Percentiles rank a stretch among this genome's conserved stretches.
Conservation (phyloP, 345 rosid species). For the Microcos paniculata region DNA sequence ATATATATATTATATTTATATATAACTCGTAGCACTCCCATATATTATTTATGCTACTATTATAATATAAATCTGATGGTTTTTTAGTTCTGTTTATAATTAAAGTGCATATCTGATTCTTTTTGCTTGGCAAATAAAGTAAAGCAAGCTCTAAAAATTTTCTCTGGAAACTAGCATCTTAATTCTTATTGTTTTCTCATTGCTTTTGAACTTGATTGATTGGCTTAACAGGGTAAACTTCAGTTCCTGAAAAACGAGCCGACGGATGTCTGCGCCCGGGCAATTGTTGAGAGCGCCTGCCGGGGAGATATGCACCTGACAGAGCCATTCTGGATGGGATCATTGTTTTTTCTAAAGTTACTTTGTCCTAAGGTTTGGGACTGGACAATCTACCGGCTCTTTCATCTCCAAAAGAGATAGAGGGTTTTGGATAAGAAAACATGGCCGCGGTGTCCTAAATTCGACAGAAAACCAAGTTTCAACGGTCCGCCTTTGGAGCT, state of each 20-base stretch:
- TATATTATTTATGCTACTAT: no score
- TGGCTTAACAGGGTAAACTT: not conserved
- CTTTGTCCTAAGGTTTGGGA: slow-evolving; percentile 25
- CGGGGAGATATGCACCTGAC: slow-evolving; percentile 45
- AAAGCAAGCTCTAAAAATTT: no score
- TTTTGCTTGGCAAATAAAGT: no score
- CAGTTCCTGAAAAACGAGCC: slow-evolving; percentile 16
- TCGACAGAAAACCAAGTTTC: not conserved
- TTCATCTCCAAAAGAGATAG: not conserved
- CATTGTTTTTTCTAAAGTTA: slow-evolving; percentile 12
- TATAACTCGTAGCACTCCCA: no score
- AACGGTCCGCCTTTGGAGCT: not conserved
- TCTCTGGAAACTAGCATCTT: not conserved
- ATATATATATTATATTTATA: no score
- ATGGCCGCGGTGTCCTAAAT: not conserved
- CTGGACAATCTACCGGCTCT: not conserved
- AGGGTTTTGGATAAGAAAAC: not conserved
- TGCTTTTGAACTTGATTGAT: not conserved
- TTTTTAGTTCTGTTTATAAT: not conserved
- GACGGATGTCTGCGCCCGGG: slow-evolving; percentile 32
- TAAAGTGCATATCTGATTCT: no score
- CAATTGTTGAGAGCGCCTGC: slow-evolving; percentile 44
- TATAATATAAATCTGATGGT: not conserved
- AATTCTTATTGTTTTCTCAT: not conserved
- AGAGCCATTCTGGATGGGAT: slow-evolving; percentile 45